Evolutionary conservation across 805 yeast species (phyloP).

Genomic region (Hanseniaspora taiwanica): DNA sequence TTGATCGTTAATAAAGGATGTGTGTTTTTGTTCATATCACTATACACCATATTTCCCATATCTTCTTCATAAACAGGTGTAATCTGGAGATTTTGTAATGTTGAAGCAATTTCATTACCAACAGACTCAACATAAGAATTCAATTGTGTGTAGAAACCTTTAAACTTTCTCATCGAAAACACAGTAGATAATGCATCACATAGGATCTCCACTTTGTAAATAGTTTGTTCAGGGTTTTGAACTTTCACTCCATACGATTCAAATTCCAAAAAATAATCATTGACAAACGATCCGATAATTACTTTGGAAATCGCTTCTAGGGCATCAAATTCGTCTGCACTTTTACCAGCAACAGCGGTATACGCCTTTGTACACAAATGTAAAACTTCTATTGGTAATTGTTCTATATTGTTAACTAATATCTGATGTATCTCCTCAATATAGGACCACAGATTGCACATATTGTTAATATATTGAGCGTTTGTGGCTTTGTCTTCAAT

Average conservation of each 20-base stretch:
- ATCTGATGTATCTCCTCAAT: constrained; percentile 47
- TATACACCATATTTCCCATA: constrained; percentile 18
- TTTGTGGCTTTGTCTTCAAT: constrained; percentile 72
- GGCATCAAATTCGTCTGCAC: constrained; percentile 56
- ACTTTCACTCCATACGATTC: constrained; percentile 13
- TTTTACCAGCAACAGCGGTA: constrained; percentile 28
- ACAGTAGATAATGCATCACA: constrained; percentile 14
- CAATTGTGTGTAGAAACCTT: constrained; percentile 20
- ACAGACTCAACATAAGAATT: constrained; percentile 22
- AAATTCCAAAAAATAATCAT: constrained; percentile 14
- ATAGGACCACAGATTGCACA: constrained; percentile 61
- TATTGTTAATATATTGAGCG: constrained; percentile 51
- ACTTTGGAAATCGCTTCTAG: constrained; percentile 37
- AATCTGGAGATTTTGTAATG: constrained; percentile 15
- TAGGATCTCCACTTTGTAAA: constrained; percentile 11
- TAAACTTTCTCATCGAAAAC: constrained; percentile 17
- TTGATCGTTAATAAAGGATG: constrained; percentile 34
- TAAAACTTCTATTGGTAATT: constrained; percentile 44
- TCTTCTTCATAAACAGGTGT: constrained; percentile 20
- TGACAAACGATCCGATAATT: constrained; percentile 15
- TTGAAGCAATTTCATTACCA: constrained; percentile 14
- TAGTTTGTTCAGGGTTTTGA: not conserved
- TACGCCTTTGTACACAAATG: constrained; percentile 39
- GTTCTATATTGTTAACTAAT: constrained; percentile 30
- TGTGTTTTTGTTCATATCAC: constrained; percentile 16